Conservation (phyloP, 495 filamentous ascomycete species). For the Talaromyces adpressus region DNA sequence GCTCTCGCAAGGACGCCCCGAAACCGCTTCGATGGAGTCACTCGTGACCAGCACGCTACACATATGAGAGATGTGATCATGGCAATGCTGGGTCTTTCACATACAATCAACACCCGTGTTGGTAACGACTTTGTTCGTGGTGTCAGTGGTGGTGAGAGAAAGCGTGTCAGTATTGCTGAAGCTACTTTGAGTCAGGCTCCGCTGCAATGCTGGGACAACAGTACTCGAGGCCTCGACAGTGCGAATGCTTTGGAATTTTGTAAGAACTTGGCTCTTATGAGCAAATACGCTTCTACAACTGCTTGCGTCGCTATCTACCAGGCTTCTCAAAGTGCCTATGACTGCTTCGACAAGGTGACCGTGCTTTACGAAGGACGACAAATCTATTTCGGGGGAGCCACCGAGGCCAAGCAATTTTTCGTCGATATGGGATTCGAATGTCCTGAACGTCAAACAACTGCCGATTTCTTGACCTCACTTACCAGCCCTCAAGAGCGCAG, state of each 20-base stretch:
- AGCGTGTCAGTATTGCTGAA: conserved; percentile 78
- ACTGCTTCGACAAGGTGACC: conserved; percentile 70
- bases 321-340: conserved; percentile 68
- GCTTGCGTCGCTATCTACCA: conserved; percentile 81
- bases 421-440: conserved; percentile 69
- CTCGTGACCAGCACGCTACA: conserved; percentile 49
- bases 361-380: conserved; percentile 78
- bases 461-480: conserved; percentile 76
- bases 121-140: conserved; percentile 77
- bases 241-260: conserved; percentile 78
- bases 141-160: conserved; percentile 75
- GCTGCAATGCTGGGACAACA: conserved; percentile 76
- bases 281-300: conserved; percentile 57
- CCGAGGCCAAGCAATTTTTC: conserved; percentile 62
- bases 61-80: conserved; percentile 72
- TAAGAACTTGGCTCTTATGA: conserved; percentile 58
- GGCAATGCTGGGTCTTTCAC: conserved; percentile 69
- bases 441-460: conserved; percentile 63
- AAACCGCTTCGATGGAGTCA: conserved; percentile 53
- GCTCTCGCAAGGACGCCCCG: conserved; percentile 58
- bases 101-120: conserved; percentile 69
- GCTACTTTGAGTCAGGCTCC: conserved; percentile 55
- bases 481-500: conserved; percentile 64
- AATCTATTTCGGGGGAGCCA: conserved; percentile 67
- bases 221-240: conserved; percentile 72